Evolutionary conservation across 2,329 filamentous ascomycete genomes (phyloP), one percentile per base, ranked within the genome.

Genomic region (Endoconidiophora polonica): DNA sequence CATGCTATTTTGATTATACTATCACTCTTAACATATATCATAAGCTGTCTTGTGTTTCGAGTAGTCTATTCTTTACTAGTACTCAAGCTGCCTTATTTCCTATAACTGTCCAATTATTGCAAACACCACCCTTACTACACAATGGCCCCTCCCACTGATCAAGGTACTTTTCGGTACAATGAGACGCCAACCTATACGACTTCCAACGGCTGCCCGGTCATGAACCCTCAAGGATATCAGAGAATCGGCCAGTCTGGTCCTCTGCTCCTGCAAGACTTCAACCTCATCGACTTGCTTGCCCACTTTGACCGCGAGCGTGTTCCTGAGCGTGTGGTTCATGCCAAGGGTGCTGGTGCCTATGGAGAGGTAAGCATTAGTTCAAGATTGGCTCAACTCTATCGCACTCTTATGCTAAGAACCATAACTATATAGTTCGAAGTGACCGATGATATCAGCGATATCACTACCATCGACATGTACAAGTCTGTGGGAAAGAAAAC

Each of bases 401-500:
- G 10, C 9, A 45, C 22, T 18, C 16, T 18, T 18, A 18, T 12
- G 33, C 44, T 46, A 46, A 46, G 20, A 3, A 7, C 10, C 7
- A n/a, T 26, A 33, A 20, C 14, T 22, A 24, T 37, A 43, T 36
- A 53, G 53, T 77, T 56, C 66, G 76, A 67, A 57, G 64, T 65
- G 48, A 66, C 65, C 1, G 57, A 67, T 43, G 59, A 62, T 2
- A 66, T 77, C 49, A 69, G 71, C n/a, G 73, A 80, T 49, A 58
- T 79, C 38, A 76, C 68, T 5, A 64, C 66, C 2, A 71, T 73
- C 29, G 60, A 66, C 49, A 66, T 74, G 51, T 74, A 79, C 58
- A 72, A 67, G 58, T 67, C 73, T 51, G 68, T 76, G 48, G 83
- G 81, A 57, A 85, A 85, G 67, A 76, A 76, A 62, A 84, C 80